Percentiles rank a stretch among this genome's conserved stretches.
These are phyloP conservation scores for Aspergillus tamarii DNA, from an alignment of 2,329 filamentous ascomycete species.

Conservation along the genomic window DNA sequence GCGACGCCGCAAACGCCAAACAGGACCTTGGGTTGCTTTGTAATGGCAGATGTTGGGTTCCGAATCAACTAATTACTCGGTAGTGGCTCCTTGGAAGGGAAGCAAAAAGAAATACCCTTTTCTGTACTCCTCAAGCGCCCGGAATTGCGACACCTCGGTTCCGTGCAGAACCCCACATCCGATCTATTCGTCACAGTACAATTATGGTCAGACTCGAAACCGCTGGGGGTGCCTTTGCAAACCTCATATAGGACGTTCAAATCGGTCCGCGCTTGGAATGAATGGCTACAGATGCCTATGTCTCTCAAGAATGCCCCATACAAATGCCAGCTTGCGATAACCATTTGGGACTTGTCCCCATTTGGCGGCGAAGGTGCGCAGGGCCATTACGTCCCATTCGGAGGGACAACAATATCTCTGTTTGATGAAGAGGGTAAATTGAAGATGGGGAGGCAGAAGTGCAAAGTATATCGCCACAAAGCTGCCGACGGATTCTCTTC, in stretches of 20 bases:
- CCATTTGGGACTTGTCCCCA: conserved; percentile 91
- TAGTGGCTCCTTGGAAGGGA: conserved; percentile 76
- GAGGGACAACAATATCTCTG: conserved; percentile 87
- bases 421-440: conserved; percentile 92
- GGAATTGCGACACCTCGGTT: conserved; percentile 83
- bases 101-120: conserved; percentile 72
- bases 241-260: conserved; percentile 93
- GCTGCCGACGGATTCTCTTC: conserved; percentile 82
- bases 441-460: conserved; percentile 91
- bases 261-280: conserved; percentile 76
- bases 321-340: conserved; percentile 85
- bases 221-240: conserved; percentile 86
- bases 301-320: conserved; percentile 79
- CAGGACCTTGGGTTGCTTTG: not conserved
- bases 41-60: not conserved
- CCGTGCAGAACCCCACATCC: conserved; percentile 78
- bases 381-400: conserved; percentile 85
- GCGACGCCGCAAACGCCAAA: conserved; percentile 30
- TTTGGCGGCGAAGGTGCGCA: conserved; percentile 70
- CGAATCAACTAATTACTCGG: conserved; percentile 5
- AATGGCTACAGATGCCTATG: conserved; percentile 90
- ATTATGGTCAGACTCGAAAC: conserved; percentile 94
- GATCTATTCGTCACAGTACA: conserved; percentile 93
- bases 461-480: conserved; percentile 78
- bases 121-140: conserved; percentile 78